Conservation (phyloP, 2,329 filamentous ascomycete species). For the Talaromyces sp. region DNA sequence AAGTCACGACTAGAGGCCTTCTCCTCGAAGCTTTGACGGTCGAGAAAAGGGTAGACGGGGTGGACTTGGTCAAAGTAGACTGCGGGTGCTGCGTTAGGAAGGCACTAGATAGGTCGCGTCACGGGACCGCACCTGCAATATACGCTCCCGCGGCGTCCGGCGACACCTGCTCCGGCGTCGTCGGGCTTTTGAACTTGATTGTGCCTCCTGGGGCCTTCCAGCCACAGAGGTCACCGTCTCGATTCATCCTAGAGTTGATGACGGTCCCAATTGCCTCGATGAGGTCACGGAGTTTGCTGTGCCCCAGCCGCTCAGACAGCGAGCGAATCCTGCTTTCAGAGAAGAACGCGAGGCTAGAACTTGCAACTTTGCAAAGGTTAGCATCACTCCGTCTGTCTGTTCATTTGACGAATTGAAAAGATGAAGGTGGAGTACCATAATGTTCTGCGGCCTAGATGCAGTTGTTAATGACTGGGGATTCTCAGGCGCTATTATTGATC, state of each 20-base stretch:
- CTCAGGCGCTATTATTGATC: neutral
- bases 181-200: slow-evolving; percentile 14
- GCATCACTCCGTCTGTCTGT: slow-evolving; percentile 19
- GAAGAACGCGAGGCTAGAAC: slow-evolving; percentile 30
- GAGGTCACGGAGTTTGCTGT: slow-evolving; percentile 17
- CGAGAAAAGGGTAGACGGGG: slow-evolving; percentile 37
- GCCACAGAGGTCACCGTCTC: neutral
- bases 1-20: slow-evolving; percentile 23
- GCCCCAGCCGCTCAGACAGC: slow-evolving; percentile 20
- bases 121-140: slow-evolving; percentile 10
- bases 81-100: slow-evolving; percentile 11
- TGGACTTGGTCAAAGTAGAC: slow-evolving; percentile 38
- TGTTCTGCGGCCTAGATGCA: slow-evolving; percentile 6
- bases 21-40: slow-evolving; percentile 30
- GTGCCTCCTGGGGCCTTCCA: neutral
- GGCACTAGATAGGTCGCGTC: neutral
- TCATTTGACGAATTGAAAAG: neutral
- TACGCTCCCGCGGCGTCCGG: slow-evolving; percentile 10
- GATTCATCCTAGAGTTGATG: slow-evolving; percentile 15
- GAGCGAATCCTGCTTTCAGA: slow-evolving; percentile 27
- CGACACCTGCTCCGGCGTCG: slow-evolving; percentile 10
- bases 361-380: slow-evolving; percentile 27
- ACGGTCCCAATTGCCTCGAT: slow-evolving; percentile 17
- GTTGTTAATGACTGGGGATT: neutral
- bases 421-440: slow-evolving; percentile 7